Evolutionary conservation across 371 early-diverging fungal genomes (phyloP), one percentile per base, ranked within the genome.

Genomic region (Encephalitozoon intestinalis): DNA sequence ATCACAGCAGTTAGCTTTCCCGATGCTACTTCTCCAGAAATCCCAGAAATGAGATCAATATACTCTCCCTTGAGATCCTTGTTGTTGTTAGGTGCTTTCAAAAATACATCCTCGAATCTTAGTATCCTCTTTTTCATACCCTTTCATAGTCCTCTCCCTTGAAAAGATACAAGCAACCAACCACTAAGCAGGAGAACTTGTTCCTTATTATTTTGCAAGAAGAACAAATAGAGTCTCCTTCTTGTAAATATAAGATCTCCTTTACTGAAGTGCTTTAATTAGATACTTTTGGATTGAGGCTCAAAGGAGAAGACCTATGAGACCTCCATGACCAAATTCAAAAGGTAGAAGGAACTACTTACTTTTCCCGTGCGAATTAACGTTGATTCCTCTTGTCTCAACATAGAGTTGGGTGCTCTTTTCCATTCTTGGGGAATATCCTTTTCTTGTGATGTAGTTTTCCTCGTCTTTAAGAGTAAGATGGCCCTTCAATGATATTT

Each of bases 1-100:
- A 91, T 87, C 58, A 91, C 88, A 3, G 92, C 92, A 76, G 70
- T 83, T 63, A 79, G 15, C 9, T 25, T 50, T 58, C 75, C 70
- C n/a, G 70, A 66, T 2, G n/a, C 21, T 23, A 68, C 4, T 34
- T 54, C 37, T 0, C 58, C 43, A 25, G 44, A 43, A 25, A 63
- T 39, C 9, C 72, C 72, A n/a, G 52, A 41, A 12, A 71, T 39
- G 12, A 71, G 40, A 26, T 69, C 52, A 7, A 69, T 18, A 28
- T 58, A 58, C 15, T 58, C 21, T 9, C 18, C 21, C 3, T 58
- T 58, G 30, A 37, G 34, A 21, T 58, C 28, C 9, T 34, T 34
- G 37, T 37, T 58, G 9, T 37, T 58, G 21, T 37, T 34, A 28
- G 58, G 58, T 18, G 18, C 58, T n/a, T 58, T 58, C 58, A 58